Evolutionary conservation across 108 stramenopile species (phyloP).

Genomic region (Chaetoceros tenuissimus): DNA sequence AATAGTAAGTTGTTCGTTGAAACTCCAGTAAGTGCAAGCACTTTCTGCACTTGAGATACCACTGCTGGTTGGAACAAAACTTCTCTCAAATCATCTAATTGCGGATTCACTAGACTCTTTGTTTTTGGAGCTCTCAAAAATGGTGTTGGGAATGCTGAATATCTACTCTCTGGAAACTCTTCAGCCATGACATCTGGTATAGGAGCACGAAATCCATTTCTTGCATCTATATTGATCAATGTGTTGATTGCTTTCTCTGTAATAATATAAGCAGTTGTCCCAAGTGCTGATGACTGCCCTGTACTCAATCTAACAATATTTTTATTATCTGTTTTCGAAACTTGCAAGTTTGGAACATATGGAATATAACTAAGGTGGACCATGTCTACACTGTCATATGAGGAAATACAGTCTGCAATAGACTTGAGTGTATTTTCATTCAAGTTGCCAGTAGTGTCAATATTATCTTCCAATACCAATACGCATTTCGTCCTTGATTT

Average conservation of each 20-base stretch:
- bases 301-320: slow-evolving; percentile 18
- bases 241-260: slow-evolving; percentile 20
- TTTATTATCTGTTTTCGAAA: slow-evolving; percentile 12
- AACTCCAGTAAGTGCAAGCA: slow-evolving; percentile 19
- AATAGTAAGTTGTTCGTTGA: slow-evolving; percentile 20
- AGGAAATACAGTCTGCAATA: slow-evolving; percentile 5
- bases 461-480: slow-evolving; percentile 35
- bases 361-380: slow-evolving; percentile 36
- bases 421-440: slow-evolving; percentile 11
- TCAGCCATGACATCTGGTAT: slow-evolving; percentile 40
- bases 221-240: slow-evolving; percentile 19
- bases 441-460: slow-evolving; percentile 12
- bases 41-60: slow-evolving; percentile 10
- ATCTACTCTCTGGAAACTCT: slow-evolving; percentile 28
- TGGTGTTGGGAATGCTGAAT: slow-evolving; percentile 24
- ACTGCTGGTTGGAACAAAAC: slow-evolving; percentile 30
- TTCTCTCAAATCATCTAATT: slow-evolving; percentile 28
- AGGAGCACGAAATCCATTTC: slow-evolving; percentile 18
- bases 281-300: slow-evolving; percentile 22
- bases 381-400: slow-evolving; percentile 17
- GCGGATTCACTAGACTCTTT: slow-evolving; percentile 39
- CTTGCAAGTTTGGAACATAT: slow-evolving; percentile 28
- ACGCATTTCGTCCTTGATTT: slow-evolving; percentile 2
- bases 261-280: slow-evolving; percentile 37
- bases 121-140: slow-evolving; percentile 29